Base-by-base conservation (phyloP, 345 rosid genomes). In the Rhodamnia rubescens region DNA sequence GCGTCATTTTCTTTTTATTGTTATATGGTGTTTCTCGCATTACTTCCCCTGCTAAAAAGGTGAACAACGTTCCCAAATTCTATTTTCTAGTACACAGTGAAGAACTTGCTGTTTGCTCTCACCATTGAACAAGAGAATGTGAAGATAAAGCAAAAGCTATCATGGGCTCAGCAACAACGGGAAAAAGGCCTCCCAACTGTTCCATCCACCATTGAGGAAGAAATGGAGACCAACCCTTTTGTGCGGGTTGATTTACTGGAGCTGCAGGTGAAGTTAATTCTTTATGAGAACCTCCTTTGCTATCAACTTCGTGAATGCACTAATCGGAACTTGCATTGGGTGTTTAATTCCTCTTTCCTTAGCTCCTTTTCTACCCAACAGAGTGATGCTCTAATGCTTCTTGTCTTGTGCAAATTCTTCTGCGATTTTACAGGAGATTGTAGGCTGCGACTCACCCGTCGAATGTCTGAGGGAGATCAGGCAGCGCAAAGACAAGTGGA, bases 141-240 rank as follows among this genome's bases (percentile, higher is more conserved):
- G 52, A 93, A 93, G 89, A 90, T 91, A 89, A 93, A 91, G 85
- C 92, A 95, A 85, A 95, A 96, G 90, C 85, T 97, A 40, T 84
- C 91, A 74, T 94, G 98, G 99, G 98, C 99, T 69, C 93, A 92
- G 86, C 87, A 92, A 74, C 98, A 93, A 89, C 93, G 89, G 84
- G 88, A 90, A 87, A 92, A 92, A 88, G 93, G 95, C 84, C 92
- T 90, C 55, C 96, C 98, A 10, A 96, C 96, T 18, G 90, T 97
- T 83, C 99, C 98, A 59, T 96, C 98, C 64, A 97, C 99, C 61
- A 88, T 97, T 7, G 93, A 90, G 88, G 96, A 97, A 87, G 99
- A 96, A 88, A 86, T 92, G 85, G 94, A 93, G 90, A 97, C 96
- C 29, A 95, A 97, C 85, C 98, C 98, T 16, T 96, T 96, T 82